phyloP scores from a whole-genome alignment of 306 rosid species.

The Cicer chorassanicum region DNA sequence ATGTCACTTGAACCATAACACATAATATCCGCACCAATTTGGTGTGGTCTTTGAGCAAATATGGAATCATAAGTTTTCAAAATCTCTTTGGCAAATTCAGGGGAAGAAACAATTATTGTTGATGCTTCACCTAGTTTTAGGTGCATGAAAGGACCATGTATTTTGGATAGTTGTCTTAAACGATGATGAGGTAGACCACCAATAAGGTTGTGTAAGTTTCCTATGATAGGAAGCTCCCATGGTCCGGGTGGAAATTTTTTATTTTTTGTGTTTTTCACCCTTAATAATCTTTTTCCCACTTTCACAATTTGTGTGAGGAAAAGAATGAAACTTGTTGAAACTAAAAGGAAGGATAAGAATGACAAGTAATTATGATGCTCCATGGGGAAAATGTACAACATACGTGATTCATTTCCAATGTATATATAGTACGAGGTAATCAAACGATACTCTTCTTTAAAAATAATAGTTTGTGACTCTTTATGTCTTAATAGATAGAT shows the following conservation, averaged over 20 bases:
- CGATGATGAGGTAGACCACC: conserved; percentile 38
- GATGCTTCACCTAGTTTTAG: conserved; percentile 47
- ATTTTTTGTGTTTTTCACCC: background rate
- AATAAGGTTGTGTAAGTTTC: conserved; percentile 45
- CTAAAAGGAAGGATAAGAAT: conserved; percentile 35
- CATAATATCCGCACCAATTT: conserved; percentile 36
- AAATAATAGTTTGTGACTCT: no score
- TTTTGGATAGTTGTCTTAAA: conserved; percentile 42
- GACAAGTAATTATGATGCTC: background rate
- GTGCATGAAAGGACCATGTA: conserved; percentile 62
- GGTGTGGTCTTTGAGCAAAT: conserved; percentile 48
- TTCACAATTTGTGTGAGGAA: conserved; percentile 15
- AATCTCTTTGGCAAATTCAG: conserved; percentile 48
- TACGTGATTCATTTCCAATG: no score
- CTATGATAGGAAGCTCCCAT: conserved; percentile 47
- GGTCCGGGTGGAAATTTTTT: conserved; percentile 49
- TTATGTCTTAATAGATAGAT: no score
- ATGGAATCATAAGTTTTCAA: conserved; percentile 41
- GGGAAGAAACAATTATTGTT: conserved; percentile 45
- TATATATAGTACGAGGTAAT: no score
- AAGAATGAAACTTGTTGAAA: conserved; percentile 26
- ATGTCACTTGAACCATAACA: conserved; percentile 34
- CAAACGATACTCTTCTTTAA: no score
- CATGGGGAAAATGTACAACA: conserved; percentile 37
- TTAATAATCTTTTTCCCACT: background rate